Percentiles rank a stretch among this genome's conserved stretches.
phyloP scores from a whole-genome alignment of 768 basidiomycete species.

The Boletus reticulatus region DNA sequence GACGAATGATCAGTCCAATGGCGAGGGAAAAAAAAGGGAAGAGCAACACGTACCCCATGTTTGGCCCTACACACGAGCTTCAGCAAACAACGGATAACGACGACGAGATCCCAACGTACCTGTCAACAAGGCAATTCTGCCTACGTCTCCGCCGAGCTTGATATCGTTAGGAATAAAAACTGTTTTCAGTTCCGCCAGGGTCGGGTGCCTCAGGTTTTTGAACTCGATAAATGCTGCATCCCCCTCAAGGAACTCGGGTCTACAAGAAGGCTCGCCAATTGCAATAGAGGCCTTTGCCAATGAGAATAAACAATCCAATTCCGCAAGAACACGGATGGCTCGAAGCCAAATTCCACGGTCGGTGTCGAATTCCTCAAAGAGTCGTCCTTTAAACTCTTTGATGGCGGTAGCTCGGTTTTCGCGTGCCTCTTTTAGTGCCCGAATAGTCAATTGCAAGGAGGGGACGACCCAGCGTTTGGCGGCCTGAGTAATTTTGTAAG shows the following conservation, averaged over 20 bases:
- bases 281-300: slow-evolving; percentile 86
- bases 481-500: slow-evolving; percentile 41
- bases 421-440: slow-evolving; percentile 87
- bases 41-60: slow-evolving; percentile 69
- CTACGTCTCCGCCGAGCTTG: slow-evolving; percentile 71
- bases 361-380: slow-evolving; percentile 79
- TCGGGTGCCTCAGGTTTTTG: slow-evolving; percentile 86
- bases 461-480: slow-evolving; percentile 77
- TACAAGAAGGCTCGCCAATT: slow-evolving; percentile 90
- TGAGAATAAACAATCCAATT: slow-evolving; percentile 95
- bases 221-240: slow-evolving; percentile 85
- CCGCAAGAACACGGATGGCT: slow-evolving; percentile 82
- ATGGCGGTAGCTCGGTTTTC: slow-evolving; percentile 80
- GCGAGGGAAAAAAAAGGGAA: background rate
- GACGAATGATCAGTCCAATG: background rate
- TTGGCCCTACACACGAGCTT: slow-evolving; percentile 53
- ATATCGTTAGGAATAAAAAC: slow-evolving; percentile 95
- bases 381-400: slow-evolving; percentile 77
- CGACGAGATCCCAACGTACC: slow-evolving; percentile 44
- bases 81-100: background rate
- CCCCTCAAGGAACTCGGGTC: slow-evolving; percentile 83
- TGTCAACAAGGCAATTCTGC: slow-evolving; percentile 82
- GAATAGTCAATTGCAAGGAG: slow-evolving; percentile 65
- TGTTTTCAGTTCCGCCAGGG: slow-evolving; percentile 62
- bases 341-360: slow-evolving; percentile 81